Base-by-base conservation (phyloP, 2,329 filamentous ascomycete species). In the Achaetomium macrosporum region DNA sequence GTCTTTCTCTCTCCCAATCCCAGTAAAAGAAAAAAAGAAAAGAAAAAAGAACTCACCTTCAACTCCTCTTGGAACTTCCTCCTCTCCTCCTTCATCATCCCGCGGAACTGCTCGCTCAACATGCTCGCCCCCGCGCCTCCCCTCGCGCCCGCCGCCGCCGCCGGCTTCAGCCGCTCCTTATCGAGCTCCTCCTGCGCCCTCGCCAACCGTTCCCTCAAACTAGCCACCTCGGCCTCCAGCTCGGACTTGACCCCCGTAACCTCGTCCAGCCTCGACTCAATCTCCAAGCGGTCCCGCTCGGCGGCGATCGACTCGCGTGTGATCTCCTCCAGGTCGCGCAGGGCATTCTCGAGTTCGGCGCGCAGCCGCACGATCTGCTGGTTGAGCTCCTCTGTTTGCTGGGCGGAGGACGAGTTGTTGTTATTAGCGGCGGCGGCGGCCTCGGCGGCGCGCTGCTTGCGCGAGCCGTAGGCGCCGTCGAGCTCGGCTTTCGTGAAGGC, bases 401-500 rank as follows among this genome's bases (percentile, higher is more conserved):
- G n/a, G n/a, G n/a, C n/a, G n/a, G n/a, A n/a, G n/a, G n/a, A n/a
- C n/a, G n/a, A n/a, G 6, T 41, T 40, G 41, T 25, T 45, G 6
- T 25, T 25, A 25, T 43, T 73, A 69, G 40, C 42, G 25, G 25
- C 25, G 7, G 77, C 77, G 1, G 80, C 80, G 17, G 76, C 75
- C 58, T 82, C 79, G 12, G 77, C 76, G 17, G 80, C 79, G 19
- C 81, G 77, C 67, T 83, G 75, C 53, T 77, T 75, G 54, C 79
- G 76, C 53, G 76, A 76, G 53, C 80, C 80, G 63, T 83, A 82
- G 25, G 80, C 80, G 52, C 78, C 78, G 57, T 84, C 81, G 30
- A 84, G 74, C 66, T 84, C 81, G 16, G 81, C 81, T 62, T 79
- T 77, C 47, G 78, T 77, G 61, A 83, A 76, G 42, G 79, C 81